phyloP scores from a whole-genome alignment of 768 basidiomycete genomes.

The Rhodotorula babjevae region DNA sequence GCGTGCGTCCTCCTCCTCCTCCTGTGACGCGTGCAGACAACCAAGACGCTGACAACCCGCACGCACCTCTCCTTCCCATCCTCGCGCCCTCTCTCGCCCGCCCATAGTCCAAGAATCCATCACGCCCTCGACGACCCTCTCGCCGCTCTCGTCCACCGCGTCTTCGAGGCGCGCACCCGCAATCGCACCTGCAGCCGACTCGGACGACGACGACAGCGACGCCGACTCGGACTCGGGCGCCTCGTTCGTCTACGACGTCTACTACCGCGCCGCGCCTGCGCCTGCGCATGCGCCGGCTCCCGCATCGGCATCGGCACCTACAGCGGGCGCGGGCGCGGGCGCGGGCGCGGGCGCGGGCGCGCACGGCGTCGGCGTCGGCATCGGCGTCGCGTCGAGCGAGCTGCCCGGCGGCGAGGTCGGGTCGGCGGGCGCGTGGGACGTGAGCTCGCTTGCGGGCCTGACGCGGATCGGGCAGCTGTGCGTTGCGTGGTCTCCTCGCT shows the following conservation, averaged over 20 bases:
- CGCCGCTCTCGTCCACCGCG: too few species aligned
- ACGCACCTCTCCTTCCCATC: neutral
- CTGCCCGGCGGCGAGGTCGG: too few species aligned
- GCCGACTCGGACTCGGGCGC: neutral
- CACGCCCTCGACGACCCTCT: neutral
- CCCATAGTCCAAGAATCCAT: conserved; percentile 23
- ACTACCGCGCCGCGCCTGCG: conserved; percentile 29
- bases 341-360: neutral
- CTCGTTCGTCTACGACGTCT: conserved; percentile 43
- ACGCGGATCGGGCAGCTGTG: conserved; percentile 38
- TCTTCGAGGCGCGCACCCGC: neutral
- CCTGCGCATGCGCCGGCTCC: neutral
- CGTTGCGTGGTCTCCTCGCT: neutral
- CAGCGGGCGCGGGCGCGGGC: too few species aligned
- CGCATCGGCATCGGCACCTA: neutral
- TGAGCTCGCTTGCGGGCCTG: conserved; percentile 25
- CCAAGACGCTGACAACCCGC: too few species aligned
- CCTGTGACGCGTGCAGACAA: too few species aligned
- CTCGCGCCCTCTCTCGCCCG: too few species aligned
- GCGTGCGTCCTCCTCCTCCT: conserved; percentile 13
- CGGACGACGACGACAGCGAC: too few species aligned
- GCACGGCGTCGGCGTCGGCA: too few species aligned
- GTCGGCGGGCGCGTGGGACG: conserved; percentile 3
- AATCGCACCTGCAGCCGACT: neutral
- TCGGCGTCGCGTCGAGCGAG: too few species aligned